A percentile compares a stretch with the other conserved stretches of the same genome.
phyloP scores from a whole-genome alignment of 768 basidiomycete genomes.

The Tulasnella sp. region DNA sequence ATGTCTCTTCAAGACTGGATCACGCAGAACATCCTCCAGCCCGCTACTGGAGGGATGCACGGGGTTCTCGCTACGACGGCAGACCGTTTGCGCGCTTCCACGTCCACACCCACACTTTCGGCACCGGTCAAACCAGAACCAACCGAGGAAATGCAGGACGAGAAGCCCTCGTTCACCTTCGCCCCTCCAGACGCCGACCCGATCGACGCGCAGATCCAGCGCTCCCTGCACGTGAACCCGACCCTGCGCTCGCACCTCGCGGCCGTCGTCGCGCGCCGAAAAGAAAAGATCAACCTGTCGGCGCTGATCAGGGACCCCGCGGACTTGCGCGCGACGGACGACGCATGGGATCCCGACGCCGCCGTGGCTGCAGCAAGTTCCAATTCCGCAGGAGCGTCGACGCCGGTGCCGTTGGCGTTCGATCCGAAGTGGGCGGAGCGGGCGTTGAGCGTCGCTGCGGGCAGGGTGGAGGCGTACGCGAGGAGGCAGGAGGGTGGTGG shows the following conservation, averaged over 20 bases:
- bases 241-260: neutral
- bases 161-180: neutral
- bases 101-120: too few species aligned
- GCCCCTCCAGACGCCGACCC: neutral
- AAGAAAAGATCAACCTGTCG: neutral
- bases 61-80: conserved; percentile 1
- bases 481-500: conserved; percentile 42
- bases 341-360: conserved; percentile 31
- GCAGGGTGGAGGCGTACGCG: conserved; percentile 49
- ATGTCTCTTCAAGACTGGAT: conserved; percentile 48
- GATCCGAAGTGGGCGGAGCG: conserved; percentile 53
- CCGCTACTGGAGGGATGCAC: conserved; percentile 51
- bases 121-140: too few species aligned
- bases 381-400: too few species aligned
- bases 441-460: conserved; percentile 63
- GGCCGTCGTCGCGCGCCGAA: neutral
- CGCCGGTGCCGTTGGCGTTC: conserved; percentile 42
- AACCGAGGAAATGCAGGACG: neutral
- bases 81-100: conserved; percentile 33
- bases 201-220: conserved; percentile 1
- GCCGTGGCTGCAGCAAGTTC: too few species aligned
- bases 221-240: conserved; percentile 15
- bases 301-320: conserved; percentile 14
- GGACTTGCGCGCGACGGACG: conserved; percentile 28
- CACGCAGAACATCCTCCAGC: conserved; percentile 48